Conservation (phyloP, 2,329 filamentous ascomycete genomes). For the Clarireedia paspali region DNA sequence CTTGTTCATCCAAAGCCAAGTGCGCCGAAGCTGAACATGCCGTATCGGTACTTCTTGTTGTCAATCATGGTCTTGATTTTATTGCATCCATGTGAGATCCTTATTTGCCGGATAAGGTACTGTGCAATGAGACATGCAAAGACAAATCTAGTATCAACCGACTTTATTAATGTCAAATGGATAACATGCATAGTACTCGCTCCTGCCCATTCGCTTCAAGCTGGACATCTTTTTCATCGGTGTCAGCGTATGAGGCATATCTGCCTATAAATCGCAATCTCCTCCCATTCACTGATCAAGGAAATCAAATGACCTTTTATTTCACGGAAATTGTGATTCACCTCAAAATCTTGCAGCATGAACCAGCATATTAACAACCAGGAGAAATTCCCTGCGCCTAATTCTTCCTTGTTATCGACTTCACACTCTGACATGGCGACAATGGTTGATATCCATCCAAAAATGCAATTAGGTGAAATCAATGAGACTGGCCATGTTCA, state of each 20-base stretch:
- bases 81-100: too few relatives aligned
- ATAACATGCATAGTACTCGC: too few relatives aligned
- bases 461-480: slow-evolving; percentile 21
- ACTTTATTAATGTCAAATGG: too few relatives aligned
- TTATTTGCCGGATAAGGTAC: too few relatives aligned
- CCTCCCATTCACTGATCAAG: not conserved
- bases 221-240: too few relatives aligned
- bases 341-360: not conserved
- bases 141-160: too few relatives aligned
- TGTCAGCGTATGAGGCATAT: too few relatives aligned
- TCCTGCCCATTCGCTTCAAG: too few relatives aligned
- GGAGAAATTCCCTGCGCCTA: not conserved
- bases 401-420: not conserved
- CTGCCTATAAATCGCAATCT: not conserved
- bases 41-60: not conserved
- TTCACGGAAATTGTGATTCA: not conserved
- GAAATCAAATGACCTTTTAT: not conserved
- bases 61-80: too few relatives aligned
- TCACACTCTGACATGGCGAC: slow-evolving; percentile 12
- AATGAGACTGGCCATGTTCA: slow-evolving; percentile 45
- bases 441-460: not conserved
- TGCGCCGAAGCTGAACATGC: slow-evolving; percentile 1
- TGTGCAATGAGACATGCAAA: too few relatives aligned
- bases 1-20: not conserved
- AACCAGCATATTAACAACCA: not conserved